phyloP scores from a whole-genome alignment of 2,329 filamentous ascomycete genomes.

The Ascochyta fabae region DNA sequence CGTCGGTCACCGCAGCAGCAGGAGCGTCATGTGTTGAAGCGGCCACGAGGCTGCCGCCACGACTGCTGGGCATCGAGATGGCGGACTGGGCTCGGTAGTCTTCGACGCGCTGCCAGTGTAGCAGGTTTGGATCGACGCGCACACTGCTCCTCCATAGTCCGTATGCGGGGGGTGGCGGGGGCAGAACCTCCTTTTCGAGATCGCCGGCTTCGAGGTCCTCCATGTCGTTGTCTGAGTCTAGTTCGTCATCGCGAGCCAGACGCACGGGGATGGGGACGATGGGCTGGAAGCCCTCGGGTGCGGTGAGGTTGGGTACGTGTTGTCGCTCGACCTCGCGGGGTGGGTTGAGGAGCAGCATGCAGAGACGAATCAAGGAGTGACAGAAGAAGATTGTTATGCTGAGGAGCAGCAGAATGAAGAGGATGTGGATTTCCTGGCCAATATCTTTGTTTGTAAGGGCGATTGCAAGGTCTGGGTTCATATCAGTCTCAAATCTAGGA shows the following conservation, averaged over 20 bases:
- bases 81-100: constrained; percentile 2
- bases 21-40: background rate
- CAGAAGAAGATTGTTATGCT: constrained; percentile 79
- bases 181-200: constrained; percentile 29
- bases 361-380: constrained; percentile 76
- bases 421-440: constrained; percentile 76
- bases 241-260: constrained; percentile 76
- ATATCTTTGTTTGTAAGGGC: constrained; percentile 69
- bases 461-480: constrained; percentile 71
- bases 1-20: constrained; percentile 7
- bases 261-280: constrained; percentile 77
- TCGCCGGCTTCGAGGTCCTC: constrained; percentile 18
- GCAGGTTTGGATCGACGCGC: constrained; percentile 77
- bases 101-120: constrained; percentile 76
- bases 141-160: constrained; percentile 84
- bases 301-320: constrained; percentile 57
- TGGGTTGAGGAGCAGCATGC: constrained; percentile 67
- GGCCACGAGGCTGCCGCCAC: background rate
- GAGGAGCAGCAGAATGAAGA: constrained; percentile 80
- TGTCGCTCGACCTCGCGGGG: constrained; percentile 30
- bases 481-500: constrained; percentile 7
- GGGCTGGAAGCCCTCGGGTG: constrained; percentile 72
- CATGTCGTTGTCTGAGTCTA: constrained; percentile 58
- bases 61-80: constrained; percentile 7
- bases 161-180: constrained; percentile 74